Conservation (phyloP, 306 rosid species). For the Prunus davidiana region DNA sequence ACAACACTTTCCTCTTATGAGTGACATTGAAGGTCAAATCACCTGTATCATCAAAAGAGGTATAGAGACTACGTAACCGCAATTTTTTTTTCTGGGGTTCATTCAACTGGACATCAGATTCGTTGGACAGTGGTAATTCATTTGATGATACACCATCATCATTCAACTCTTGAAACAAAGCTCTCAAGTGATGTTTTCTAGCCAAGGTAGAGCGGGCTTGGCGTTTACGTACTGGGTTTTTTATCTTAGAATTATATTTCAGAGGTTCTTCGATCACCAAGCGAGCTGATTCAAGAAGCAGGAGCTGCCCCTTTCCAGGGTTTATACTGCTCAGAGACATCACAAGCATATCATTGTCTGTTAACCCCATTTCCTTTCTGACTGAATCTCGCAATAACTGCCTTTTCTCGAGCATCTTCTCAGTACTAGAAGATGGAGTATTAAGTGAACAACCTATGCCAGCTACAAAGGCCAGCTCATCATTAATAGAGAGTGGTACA, state of each 20-base stretch:
- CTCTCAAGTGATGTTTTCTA: constrained; percentile 55
- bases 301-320: constrained; percentile 85
- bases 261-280: constrained; percentile 34
- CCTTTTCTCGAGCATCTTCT: constrained; percentile 60
- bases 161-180: constrained; percentile 46
- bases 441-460: constrained; percentile 75
- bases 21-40: constrained; percentile 24
- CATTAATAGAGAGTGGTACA: constrained; percentile 78
- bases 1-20: constrained; percentile 37
- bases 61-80: constrained; percentile 22
- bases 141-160: constrained; percentile 30
- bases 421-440: constrained; percentile 61
- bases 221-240: constrained; percentile 22
- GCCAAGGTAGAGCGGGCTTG: constrained; percentile 38
- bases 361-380: constrained; percentile 75
- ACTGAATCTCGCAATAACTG: constrained; percentile 56
- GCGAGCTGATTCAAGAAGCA: constrained; percentile 70
- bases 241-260: constrained; percentile 30
- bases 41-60: constrained; percentile 33
- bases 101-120: constrained; percentile 32
- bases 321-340: constrained; percentile 84
- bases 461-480: constrained; percentile 79
- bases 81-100: constrained; percentile 16
- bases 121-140: constrained; percentile 22
- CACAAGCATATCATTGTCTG: constrained; percentile 70